Evolutionary conservation across 352 stramenopile genomes (phyloP).

Genomic region (Phytophthora cryptogea): DNA sequence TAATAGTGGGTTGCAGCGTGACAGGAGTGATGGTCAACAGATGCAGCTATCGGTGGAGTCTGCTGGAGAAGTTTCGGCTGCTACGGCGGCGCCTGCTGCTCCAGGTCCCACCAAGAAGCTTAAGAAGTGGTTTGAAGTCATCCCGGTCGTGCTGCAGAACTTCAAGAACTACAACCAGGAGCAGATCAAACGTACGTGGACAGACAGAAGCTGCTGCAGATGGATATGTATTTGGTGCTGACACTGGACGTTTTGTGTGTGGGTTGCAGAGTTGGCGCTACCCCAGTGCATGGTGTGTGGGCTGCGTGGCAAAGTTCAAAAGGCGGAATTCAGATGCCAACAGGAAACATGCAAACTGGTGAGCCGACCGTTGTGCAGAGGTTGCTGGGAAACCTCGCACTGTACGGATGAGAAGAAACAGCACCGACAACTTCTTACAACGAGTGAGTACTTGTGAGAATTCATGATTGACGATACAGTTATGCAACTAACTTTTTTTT

Average conservation of each 20-base stretch:
- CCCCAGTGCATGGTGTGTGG: slow-evolving; percentile 31
- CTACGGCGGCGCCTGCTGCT: background rate
- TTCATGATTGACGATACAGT: background rate
- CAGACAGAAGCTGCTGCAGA: background rate
- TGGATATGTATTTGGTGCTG: background rate
- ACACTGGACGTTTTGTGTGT: background rate
- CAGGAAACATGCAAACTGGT: slow-evolving; percentile 25
- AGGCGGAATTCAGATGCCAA: slow-evolving; percentile 31
- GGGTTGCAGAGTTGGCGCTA: slow-evolving; percentile 27
- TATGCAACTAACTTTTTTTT: slow-evolving; percentile 1
- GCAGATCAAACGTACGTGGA: slow-evolving; percentile 32
- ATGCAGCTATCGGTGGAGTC: background rate
- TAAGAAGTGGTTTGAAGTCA: slow-evolving; percentile 40
- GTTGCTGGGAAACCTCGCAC: slow-evolving; percentile 34
- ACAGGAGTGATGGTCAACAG: background rate
- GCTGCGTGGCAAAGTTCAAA: slow-evolving; percentile 2
- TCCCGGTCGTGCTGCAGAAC: slow-evolving; percentile 36
- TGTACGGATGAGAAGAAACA: slow-evolving; percentile 11
- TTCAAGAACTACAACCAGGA: slow-evolving; percentile 31
- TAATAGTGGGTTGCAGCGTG: background rate
- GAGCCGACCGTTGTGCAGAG: slow-evolving; percentile 16
- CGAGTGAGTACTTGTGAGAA: slow-evolving; percentile 32
- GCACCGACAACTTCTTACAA: slow-evolving; percentile 29
- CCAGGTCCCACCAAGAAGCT: background rate
- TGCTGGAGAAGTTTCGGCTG: background rate